Evolutionary conservation across 2,329 filamentous ascomycete species (phyloP), one percentile per base, ranked within the genome.

Genomic region (Microdochium trichocladiopsis): DNA sequence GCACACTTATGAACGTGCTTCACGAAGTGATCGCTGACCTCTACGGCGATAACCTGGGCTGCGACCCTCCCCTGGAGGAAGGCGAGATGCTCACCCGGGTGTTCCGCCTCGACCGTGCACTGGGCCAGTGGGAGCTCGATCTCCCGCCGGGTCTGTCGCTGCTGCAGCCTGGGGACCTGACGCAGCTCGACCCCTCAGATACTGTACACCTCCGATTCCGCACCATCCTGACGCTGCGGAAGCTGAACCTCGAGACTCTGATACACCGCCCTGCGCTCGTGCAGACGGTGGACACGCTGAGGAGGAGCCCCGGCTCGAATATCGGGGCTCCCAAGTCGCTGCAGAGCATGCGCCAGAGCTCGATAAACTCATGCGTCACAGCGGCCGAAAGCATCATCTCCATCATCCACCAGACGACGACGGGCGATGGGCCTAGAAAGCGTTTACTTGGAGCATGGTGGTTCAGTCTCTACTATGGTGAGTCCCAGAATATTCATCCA

Each of bases 11-110:
- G 49, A 54, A 50, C 22, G 60, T 59, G 22, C 53, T 57, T 48
- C 55, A 68, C 49, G 62, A 61, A 49, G 58, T 68, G 4, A 59
- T 74, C 10, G 65, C 72, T 25, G 54, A 53, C 2, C 59, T 69
- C n/a, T 73, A 72, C 47, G 70, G 64, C 9, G 64, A 65, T 33
- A 73, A 74, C 50, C 59, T 73, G 2, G 70, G 68, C 14, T 68
- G 63, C 37, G 65, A 61, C n/a, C 47, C 50, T 1, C 52, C 60
- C 2, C 54, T 61, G 6, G 58, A 52, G 12, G 61, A 60, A 6
- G 52, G 59, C 21, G 61, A 67, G 45, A 61, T 55, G 1, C 57
- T 67, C 2, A 56, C 63, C 2, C 61, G 65, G 8, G 60, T 69
- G 2, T 63, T 70, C 22, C 55, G 59, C 47, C 61, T 66, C 8